phyloP scores from a whole-genome alignment of 2,329 filamentous ascomycete genomes.

The Xylariaceae sp. region DNA sequence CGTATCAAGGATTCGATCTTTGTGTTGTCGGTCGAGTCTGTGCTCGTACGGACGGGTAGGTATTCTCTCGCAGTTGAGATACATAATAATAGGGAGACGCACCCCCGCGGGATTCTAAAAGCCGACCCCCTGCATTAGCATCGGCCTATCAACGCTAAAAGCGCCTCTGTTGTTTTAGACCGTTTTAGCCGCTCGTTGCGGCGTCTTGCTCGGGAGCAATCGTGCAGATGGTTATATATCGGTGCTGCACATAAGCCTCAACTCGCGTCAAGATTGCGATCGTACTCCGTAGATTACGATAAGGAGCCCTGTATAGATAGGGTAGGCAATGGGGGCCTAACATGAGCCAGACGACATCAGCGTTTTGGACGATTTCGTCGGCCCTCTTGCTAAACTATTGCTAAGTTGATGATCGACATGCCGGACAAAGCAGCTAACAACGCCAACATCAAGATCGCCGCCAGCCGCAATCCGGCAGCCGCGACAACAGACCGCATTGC shows the following conservation, averaged over 20 bases:
- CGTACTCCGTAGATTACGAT: constrained; percentile 11
- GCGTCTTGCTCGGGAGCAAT: constrained; percentile 8
- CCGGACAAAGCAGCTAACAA: constrained; percentile 4
- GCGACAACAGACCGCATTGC: neutral
- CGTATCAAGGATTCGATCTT: neutral
- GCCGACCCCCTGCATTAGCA: constrained; percentile 24
- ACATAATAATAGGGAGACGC: constrained; percentile 19
- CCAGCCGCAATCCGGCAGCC: constrained; percentile 8
- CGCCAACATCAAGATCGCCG: constrained; percentile 5
- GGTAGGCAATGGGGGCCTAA: too few relatives aligned
- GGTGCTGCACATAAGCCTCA: constrained; percentile 23
- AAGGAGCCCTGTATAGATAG: constrained; percentile 9
- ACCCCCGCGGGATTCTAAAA: constrained; percentile 7
- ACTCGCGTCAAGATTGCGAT: constrained; percentile 10
- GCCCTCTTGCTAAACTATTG: constrained; percentile 19
- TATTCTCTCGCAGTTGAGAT: constrained; percentile 2
- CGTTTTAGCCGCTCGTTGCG: constrained; percentile 15
- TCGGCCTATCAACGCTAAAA: constrained; percentile 18
- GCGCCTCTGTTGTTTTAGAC: constrained; percentile 13
- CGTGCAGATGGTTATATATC: constrained; percentile 7
- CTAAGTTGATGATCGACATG: constrained; percentile 10
- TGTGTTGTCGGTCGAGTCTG: neutral
- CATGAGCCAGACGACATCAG: constrained; percentile 7
- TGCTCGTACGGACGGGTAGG: neutral
- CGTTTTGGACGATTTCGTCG: constrained; percentile 15